Conservation (phyloP, 2,329 filamentous ascomycete species). For the Ustulina deusta region DNA sequence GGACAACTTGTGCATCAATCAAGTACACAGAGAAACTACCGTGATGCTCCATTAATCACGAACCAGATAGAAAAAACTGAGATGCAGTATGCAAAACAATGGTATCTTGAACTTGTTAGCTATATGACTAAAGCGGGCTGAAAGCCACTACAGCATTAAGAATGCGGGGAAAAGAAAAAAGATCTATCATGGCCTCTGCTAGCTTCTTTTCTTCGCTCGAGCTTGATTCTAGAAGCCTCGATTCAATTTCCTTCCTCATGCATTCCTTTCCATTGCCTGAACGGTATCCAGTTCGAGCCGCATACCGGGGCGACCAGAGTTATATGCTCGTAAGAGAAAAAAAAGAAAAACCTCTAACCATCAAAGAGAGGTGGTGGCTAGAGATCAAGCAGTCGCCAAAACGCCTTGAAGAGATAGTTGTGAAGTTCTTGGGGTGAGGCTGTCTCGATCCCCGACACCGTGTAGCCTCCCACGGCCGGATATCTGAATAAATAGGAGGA, state of each 20-base stretch:
- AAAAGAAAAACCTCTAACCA: constrained; percentile 18
- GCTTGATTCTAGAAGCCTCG: neutral
- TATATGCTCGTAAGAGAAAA: constrained; percentile 15
- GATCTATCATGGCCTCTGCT: constrained; percentile 31
- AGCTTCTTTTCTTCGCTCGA: constrained; percentile 7
- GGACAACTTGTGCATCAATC: constrained; percentile 7
- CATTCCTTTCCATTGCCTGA: constrained; percentile 11
- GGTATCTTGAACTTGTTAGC: constrained; percentile 29
- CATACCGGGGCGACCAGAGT: constrained; percentile 20
- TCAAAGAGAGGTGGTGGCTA: constrained; percentile 14
- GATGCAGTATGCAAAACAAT: constrained; percentile 23
- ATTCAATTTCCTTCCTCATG: constrained; percentile 11
- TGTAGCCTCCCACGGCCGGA: constrained; percentile 40
- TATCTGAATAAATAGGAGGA: constrained; percentile 44
- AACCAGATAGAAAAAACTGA: neutral
- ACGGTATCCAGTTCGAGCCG: constrained; percentile 37
- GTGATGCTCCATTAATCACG: neutral
- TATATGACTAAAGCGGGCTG: constrained; percentile 17
- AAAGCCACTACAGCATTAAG: constrained; percentile 13
- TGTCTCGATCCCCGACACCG: constrained; percentile 25
- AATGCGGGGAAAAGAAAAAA: constrained; percentile 30
- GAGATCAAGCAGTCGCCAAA: constrained; percentile 34
- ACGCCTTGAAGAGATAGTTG: constrained; percentile 35
- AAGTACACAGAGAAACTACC: neutral
- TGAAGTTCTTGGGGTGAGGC: constrained; percentile 27